Conservation (phyloP, 139 green algal genomes). For the Limnomonas spitsbergensis region DNA sequence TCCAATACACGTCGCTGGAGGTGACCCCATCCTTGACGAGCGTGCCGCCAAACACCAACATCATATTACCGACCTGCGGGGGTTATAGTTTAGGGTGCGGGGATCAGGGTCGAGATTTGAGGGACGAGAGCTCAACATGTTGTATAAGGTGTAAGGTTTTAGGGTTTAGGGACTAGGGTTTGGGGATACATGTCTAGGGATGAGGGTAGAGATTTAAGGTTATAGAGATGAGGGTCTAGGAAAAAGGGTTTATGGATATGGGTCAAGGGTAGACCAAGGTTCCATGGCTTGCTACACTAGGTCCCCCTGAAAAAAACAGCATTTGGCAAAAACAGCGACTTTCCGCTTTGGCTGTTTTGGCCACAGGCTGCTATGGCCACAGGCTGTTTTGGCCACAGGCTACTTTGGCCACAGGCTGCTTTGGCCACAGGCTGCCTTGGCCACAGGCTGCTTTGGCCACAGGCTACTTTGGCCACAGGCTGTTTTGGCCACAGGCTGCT, state of each 20-base stretch:
- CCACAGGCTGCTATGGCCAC: too few relatives aligned
- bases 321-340: background rate
- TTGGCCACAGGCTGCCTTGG: too few relatives aligned
- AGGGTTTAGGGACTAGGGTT: too few relatives aligned
- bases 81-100: background rate
- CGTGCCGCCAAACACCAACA: constrained; percentile 74
- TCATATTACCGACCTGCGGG: constrained; percentile 53
- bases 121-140: background rate
- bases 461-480: too few relatives aligned
- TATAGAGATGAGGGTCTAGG: too few relatives aligned
- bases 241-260: constrained; percentile 3
- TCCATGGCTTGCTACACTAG: background rate
- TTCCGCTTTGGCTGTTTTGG: too few relatives aligned
- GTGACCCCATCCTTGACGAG: constrained; percentile 56
- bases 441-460: too few relatives aligned
- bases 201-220: too few relatives aligned
- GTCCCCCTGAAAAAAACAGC: background rate
- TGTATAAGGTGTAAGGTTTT: background rate
- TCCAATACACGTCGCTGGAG: constrained; percentile 71
- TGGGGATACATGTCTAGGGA: too few relatives aligned
- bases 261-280: background rate
- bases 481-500: too few relatives aligned
- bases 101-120: constrained; percentile 1
- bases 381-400: too few relatives aligned
- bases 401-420: too few relatives aligned